Conservation (phyloP, 2,329 filamentous ascomycete species). For the Pseudogymnoascus sp. region DNA sequence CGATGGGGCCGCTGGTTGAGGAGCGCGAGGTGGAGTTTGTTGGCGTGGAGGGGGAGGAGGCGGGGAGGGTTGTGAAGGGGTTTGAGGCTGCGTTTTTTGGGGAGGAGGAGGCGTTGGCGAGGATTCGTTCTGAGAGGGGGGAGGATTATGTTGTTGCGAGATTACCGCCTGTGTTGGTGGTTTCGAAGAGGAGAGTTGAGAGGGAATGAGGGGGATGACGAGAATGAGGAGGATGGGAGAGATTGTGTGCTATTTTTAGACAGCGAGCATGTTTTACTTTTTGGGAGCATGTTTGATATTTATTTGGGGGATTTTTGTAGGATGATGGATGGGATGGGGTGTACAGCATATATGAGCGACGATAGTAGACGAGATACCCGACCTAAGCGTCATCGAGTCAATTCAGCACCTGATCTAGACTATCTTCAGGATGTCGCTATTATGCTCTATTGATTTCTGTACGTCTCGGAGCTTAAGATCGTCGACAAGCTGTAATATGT, state of each 20-base stretch:
- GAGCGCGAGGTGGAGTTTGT: constrained; percentile 17
- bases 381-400: constrained; percentile 1
- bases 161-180: constrained; percentile 22
- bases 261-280: background rate
- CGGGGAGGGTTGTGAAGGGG: constrained; percentile 22
- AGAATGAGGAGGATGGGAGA: background rate
- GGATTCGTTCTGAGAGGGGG: constrained; percentile 18
- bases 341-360: constrained; percentile 2
- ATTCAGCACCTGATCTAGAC: background rate
- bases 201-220: background rate
- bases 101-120: constrained; percentile 21
- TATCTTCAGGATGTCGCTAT: background rate
- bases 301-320: background rate
- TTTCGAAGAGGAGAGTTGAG: constrained; percentile 10
- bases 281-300: background rate
- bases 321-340: background rate
- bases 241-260: background rate
- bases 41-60: constrained; percentile 16
- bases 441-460: background rate
- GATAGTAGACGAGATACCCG: constrained; percentile 3
- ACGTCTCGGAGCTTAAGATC: background rate
- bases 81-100: constrained; percentile 21
- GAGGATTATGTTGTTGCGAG: constrained; percentile 18
- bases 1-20: background rate
- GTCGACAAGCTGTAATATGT: background rate